Conservation (phyloP, 495 filamentous ascomycete genomes). For the Lasiosphaeris hirsuta region DNA sequence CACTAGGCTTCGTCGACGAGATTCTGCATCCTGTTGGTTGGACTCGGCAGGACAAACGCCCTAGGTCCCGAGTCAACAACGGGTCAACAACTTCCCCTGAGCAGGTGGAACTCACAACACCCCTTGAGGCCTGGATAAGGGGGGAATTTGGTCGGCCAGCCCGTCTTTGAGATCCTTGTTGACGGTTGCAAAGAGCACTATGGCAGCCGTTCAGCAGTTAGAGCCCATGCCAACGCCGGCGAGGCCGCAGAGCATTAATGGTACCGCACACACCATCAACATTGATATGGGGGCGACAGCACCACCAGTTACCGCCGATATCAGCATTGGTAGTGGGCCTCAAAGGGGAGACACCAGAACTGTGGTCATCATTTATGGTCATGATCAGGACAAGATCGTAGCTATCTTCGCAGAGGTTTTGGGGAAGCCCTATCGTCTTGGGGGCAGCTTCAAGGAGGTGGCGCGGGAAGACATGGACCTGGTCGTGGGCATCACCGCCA, state of each 20-base stretch:
- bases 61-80: not conserved
- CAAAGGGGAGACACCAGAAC: constrained; percentile 48
- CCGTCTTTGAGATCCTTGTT: no score
- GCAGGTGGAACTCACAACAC: not conserved
- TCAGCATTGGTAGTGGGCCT: constrained; percentile 33
- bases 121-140: not conserved
- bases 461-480: constrained; percentile 46
- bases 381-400: constrained; percentile 61
- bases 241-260: constrained; percentile 30
- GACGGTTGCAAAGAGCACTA: not conserved
- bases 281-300: constrained; percentile 30
- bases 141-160: not conserved
- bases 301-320: constrained; percentile 22
- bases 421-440: constrained; percentile 61
- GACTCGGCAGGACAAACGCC: constrained; percentile 1
- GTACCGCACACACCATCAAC: constrained; percentile 18
- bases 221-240: constrained; percentile 34
- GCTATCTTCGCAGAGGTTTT: constrained; percentile 65
- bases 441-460: constrained; percentile 50
- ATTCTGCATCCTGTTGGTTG: constrained; percentile 10
- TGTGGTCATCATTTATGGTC: constrained; percentile 59
- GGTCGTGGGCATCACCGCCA: constrained; percentile 56
- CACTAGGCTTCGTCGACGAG: constrained; percentile 7
- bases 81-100: not conserved
- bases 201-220: constrained; percentile 33